phyloP scores from a whole-genome alignment of 2,329 filamentous ascomycete genomes.

The Verruconis gallopava region DNA sequence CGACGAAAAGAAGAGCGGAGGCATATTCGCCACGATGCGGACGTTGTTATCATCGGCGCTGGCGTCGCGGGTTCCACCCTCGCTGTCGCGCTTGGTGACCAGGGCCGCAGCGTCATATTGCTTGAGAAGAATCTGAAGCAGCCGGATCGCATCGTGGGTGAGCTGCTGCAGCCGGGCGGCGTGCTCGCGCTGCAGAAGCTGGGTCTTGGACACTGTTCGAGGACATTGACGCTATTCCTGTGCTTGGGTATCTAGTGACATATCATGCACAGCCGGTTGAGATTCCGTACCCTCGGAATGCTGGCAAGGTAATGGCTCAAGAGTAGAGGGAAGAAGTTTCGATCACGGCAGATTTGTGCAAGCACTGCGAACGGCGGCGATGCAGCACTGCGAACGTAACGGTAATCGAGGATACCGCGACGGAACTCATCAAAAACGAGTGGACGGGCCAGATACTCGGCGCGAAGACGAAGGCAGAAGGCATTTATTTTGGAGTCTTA shows the following conservation, averaged over 20 bases:
- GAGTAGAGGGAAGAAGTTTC: slow-evolving; percentile 65
- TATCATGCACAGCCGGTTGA: slow-evolving; percentile 61
- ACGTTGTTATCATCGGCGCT: slow-evolving; percentile 84
- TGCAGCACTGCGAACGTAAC: slow-evolving; percentile 83
- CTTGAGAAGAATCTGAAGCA: slow-evolving; percentile 83
- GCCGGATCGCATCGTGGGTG: slow-evolving; percentile 90
- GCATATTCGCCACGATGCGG: slow-evolving; percentile 47
- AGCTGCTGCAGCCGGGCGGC: slow-evolving; percentile 86
- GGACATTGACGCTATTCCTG: slow-evolving; percentile 72
- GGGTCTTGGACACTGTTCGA: slow-evolving; percentile 74
- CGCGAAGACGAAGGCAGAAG: slow-evolving; percentile 63
- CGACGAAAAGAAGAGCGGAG: slow-evolving; percentile 33
- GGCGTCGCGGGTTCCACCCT: slow-evolving; percentile 81
- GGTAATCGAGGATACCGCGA: slow-evolving; percentile 81
- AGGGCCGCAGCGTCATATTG: slow-evolving; percentile 80
- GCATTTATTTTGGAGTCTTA: slow-evolving; percentile 81
- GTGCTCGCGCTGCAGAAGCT: slow-evolving; percentile 67
- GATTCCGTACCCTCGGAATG: slow-evolving; percentile 61
- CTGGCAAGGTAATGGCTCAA: slow-evolving; percentile 28
- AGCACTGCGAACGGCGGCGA: slow-evolving; percentile 67
- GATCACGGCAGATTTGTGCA: slow-evolving; percentile 91
- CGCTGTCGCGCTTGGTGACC: slow-evolving; percentile 71
- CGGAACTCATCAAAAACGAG: slow-evolving; percentile 53
- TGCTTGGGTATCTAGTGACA: slow-evolving; percentile 76
- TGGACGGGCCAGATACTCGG: slow-evolving; percentile 63